phyloP scores from a whole-genome alignment of 306 rosid genomes.

The Lablab purpureus region DNA sequence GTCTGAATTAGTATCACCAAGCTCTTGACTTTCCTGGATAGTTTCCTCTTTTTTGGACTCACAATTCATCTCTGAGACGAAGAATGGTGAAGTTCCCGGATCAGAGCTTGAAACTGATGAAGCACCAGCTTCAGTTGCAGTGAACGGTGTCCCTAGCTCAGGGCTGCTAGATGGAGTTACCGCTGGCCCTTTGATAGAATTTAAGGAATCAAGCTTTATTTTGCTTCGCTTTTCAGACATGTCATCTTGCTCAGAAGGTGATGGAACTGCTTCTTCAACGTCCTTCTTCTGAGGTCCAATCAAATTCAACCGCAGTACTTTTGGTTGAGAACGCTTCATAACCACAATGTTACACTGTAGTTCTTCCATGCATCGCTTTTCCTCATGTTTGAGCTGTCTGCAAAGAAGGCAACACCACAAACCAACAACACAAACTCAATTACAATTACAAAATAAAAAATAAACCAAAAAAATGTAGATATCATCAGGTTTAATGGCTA shows the following conservation, averaged over 20 bases:
- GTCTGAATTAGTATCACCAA: slow-evolving; percentile 75
- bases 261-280: slow-evolving; percentile 55
- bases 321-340: slow-evolving; percentile 92
- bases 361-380: slow-evolving; percentile 96
- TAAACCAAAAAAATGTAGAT: neutral
- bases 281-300: slow-evolving; percentile 74
- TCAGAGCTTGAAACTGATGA: slow-evolving; percentile 96
- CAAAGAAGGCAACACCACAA: slow-evolving; percentile 40
- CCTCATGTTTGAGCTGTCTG: slow-evolving; percentile 94
- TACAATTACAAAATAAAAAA: slow-evolving; percentile 13
- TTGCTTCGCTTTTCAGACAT: slow-evolving; percentile 58
- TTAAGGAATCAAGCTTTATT: slow-evolving; percentile 57
- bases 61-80: slow-evolving; percentile 68
- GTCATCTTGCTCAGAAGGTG: slow-evolving; percentile 63
- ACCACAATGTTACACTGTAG: slow-evolving; percentile 96
- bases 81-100: slow-evolving; percentile 93
- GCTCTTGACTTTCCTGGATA: slow-evolving; percentile 69
- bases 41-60: slow-evolving; percentile 74
- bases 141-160: slow-evolving; percentile 93
- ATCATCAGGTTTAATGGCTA: slow-evolving; percentile 6
- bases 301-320: slow-evolving; percentile 94
- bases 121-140: slow-evolving; percentile 85
- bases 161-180: slow-evolving; percentile 99
- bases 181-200: slow-evolving; percentile 70
- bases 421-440: slow-evolving; percentile 22